phyloP scores from a whole-genome alignment of 805 yeast species.

The Kluyveromyces starmeri region DNA sequence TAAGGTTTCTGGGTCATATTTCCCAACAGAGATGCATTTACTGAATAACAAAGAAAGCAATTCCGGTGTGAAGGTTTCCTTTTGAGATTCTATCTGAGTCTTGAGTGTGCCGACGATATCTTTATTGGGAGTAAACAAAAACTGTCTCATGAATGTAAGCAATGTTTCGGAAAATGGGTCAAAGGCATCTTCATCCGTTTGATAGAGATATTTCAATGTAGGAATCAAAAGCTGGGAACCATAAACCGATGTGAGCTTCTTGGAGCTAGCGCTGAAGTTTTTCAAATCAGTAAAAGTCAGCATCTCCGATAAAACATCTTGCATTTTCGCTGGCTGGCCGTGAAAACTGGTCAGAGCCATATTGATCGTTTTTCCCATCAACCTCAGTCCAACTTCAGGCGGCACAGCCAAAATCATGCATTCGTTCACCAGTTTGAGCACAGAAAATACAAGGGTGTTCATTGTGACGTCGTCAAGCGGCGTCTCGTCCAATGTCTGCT shows the following conservation, averaged over 20 bases:
- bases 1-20: constrained; percentile 23
- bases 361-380: constrained; percentile 13
- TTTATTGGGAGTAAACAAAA: constrained; percentile 12
- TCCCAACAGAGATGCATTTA: constrained; percentile 19
- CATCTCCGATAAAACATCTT: constrained; percentile 12
- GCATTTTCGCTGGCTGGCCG: not conserved
- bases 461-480: constrained; percentile 7
- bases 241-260: constrained; percentile 16
- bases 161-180: constrained; percentile 5
- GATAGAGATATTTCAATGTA: constrained; percentile 14
- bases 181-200: not conserved
- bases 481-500: constrained; percentile 12
- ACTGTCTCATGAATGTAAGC: constrained; percentile 8
- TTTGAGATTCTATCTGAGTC: constrained; percentile 13
- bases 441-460: constrained; percentile 13
- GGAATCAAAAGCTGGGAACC: constrained; percentile 17
- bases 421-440: constrained; percentile 18
- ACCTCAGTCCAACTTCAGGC: constrained; percentile 17
- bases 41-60: constrained; percentile 14
- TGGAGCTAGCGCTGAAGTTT: constrained; percentile 10
- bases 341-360: not conserved
- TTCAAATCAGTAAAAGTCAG: constrained; percentile 18
- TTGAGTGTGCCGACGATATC: constrained; percentile 15
- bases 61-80: constrained; percentile 7
- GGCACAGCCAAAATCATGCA: constrained; percentile 20